Evolutionary conservation across 1,284 basidiomycete species (phyloP), one percentile per base, ranked within the genome.

Genomic region (Takashimella koratensis): DNA sequence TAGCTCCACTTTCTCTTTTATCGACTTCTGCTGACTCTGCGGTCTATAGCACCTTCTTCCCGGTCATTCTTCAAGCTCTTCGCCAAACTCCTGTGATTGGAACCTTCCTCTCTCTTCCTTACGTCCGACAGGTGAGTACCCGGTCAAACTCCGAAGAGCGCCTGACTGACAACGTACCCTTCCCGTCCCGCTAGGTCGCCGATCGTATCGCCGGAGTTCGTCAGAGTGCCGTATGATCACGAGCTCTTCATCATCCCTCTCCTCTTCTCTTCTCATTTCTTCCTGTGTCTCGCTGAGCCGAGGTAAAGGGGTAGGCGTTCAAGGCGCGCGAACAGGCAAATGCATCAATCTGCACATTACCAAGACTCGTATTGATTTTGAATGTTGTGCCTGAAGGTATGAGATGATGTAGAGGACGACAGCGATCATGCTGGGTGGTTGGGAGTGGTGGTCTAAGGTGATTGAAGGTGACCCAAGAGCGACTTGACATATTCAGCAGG

Each of bases 31-130:
- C 41, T 24, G 6, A 36, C 21, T 20, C 16, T 22, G 43, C 45
- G 36, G 42, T 49, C 8, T 39, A 54, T 77, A 98, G 95, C 46
- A 95, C 98, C 77, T 99, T 99, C 81, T 98, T 98, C 84, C 96
- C 96, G 4, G 95, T 98, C 54, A 90, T 98, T 55, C 80, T 99
- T 54, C 94, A 90, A 45, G 98, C 98, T 81, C 77, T 98, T 61
- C 82, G 96, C 60, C 96, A 98, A 77, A 76, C 98, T 53, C 96
- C 96, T 1, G 84, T 97, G 64, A 83, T 99, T 55, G 96, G 96
- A 26, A 88, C 85, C 1, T 75, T 92, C 58, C 77, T 99, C 46
- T 88, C 87, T 4, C 72, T 98, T 60, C 95, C 96, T 3, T 92
- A 88, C 71, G 84, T 94, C 63, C 80, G 86, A 46, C 59, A 65